Base-by-base conservation (phyloP, 345 rosid species). In the Hibiscus trionum region DNA sequence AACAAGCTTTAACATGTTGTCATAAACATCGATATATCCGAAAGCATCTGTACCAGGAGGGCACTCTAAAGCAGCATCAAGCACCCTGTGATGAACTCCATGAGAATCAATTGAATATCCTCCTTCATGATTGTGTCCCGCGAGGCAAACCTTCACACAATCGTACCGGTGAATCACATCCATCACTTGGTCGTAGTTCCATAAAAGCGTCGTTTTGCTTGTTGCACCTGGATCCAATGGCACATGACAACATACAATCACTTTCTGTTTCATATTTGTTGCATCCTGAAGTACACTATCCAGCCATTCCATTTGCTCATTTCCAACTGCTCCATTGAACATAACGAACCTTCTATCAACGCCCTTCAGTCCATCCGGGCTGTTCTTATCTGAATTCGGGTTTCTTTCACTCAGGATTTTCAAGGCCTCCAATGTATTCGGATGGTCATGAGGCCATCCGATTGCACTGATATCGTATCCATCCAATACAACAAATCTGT, bases 391-490 rank as follows among this genome's bases (percentile, higher is more conserved):
- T 0, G 74, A 58, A 79, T 95, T 95, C 7, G 97, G 99, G 62
- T 90, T 95, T 67, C 84, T 92, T 35, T 79, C 80, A 49, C 68
- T 74, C 14, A 92, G 97, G 73, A 95, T 77, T 39, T 85, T 84
- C 77, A 84, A 14, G 1, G 97, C 99, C 83, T 87, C 77, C 63
- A 82, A 52, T 5, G 92, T 81, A 49, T 87, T 87, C 9, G 96
- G 93, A 85, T 92, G 85, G 77, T 82, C 87, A n/a, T 67, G 78
- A 15, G 97, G 89, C 97, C 97, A 88, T 52, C 97, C 96, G 24
- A 95, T 81, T 49, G 93, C 93, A 75, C 97, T 92, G 44, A 95
- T 83, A 67, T 92, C 99, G 77, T 88, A 89, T 17, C 97, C 92
- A 81, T 95, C 96, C 61, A 94, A 82, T 1, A 94, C 91, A 57